These are phyloP conservation scores for Quillaja saponaria DNA, from an alignment of 306 rosid genomes.

Conservation along the genomic window DNA sequence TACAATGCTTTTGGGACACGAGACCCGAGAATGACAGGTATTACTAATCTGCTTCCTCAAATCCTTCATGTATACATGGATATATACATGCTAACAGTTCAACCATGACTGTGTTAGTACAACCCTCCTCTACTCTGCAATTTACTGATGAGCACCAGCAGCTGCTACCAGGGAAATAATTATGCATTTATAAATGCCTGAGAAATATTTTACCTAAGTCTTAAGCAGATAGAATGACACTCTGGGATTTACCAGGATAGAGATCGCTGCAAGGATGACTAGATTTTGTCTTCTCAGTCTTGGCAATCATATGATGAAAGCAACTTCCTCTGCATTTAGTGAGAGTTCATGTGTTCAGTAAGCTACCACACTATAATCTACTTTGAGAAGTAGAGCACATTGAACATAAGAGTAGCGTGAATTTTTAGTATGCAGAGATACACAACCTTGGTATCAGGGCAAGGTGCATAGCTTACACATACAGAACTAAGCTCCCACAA, in stretches of 20 bases:
- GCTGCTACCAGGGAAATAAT: background rate
- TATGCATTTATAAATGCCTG: background rate
- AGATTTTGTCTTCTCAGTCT: slow-evolving; percentile 44
- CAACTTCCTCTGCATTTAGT: slow-evolving; percentile 55
- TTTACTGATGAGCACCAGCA: background rate
- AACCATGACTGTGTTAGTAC: slow-evolving; percentile 22
- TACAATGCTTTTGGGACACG: too few relatives aligned
- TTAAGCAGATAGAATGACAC: slow-evolving; percentile 59
- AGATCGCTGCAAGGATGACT: slow-evolving; percentile 31
- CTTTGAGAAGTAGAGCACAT: too few relatives aligned
- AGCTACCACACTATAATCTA: too few relatives aligned
- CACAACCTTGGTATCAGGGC: too few relatives aligned
- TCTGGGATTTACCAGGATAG: slow-evolving; percentile 43
- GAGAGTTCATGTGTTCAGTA: too few relatives aligned
- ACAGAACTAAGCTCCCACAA: too few relatives aligned
- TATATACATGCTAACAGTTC: slow-evolving; percentile 31
- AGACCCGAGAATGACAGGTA: slow-evolving; percentile 33
- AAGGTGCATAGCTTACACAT: too few relatives aligned
- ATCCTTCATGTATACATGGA: background rate
- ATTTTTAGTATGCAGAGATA: background rate
- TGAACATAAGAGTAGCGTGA: background rate
- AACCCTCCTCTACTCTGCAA: slow-evolving; percentile 11
- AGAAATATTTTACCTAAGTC: background rate
- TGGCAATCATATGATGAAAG: slow-evolving; percentile 60
- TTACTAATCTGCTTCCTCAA: too few relatives aligned